Base-by-base conservation (phyloP, 2,329 filamentous ascomycete species). In the Cladosporium oxysporum region DNA sequence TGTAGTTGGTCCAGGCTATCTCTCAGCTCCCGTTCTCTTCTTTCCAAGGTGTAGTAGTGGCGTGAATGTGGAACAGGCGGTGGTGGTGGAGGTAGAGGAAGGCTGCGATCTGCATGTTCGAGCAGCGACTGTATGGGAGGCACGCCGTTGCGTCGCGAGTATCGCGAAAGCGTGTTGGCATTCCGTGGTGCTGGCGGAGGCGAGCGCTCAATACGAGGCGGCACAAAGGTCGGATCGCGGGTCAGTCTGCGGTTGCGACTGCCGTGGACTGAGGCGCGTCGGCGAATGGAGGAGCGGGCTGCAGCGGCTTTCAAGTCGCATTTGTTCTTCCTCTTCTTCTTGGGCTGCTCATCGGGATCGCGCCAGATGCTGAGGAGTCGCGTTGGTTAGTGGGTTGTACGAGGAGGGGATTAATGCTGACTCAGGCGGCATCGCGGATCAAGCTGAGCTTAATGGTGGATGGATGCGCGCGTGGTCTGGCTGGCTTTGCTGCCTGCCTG, bases 271-370 rank as follows among this genome's bases (percentile, higher is more conserved):
- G 71, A 73, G 47, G 73, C 68, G 58, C 73, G 72, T 66, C 87
- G 84, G 67, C 87, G 84, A 72, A 89, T 88, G 50, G 84, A 77
- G 47, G 85, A 88, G 73, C 86, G 84, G 64, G 82, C 78, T 65
- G 80, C 74, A 57, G 84, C 84, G 66, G 52, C 55, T 58, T 58
- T 55, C 28, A 55, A 8, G 18, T 29, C 52, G 52, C 68, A 74
- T 76, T 74, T 86, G 35, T 18, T 87, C 68, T 79, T 81, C 68
- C 79, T 81, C 28, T 76, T 75, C 65, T 66, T 69, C 47, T 80
- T 78, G 66, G 68, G 68, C 44, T 80, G 80, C 67, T 81, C 77
- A 58, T 81, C 79, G 49, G 84, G 84, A 73, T 84, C 83, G 75
- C 81, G 81, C 80, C 82, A 88, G 77, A 88, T 82, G 68, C 83